Base-by-base conservation (phyloP, 495 filamentous ascomycete genomes). In the Antarctomyces pellizariae region DNA sequence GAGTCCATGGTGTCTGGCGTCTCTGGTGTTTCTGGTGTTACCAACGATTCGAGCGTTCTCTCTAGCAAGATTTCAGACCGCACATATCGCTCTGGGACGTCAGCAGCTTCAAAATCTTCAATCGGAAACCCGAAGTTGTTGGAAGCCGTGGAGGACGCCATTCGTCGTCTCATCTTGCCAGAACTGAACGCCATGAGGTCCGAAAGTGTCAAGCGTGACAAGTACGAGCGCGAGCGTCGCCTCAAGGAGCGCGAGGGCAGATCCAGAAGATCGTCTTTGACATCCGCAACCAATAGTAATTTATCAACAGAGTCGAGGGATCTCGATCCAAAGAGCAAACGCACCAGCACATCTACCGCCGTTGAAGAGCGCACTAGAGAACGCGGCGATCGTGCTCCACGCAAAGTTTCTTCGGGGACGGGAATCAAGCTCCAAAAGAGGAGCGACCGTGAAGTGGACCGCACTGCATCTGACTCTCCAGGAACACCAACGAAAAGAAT, bases 101-200 rank as follows among this genome's bases (percentile, higher is more conserved):
- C 79, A 13, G 76, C 69, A 29, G 78, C 80, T 4, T 86, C 78
- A 0, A 77, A 69, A 29, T 78, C 80, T 4, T 86, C 78, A 0
- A 72, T 91, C 48, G 93, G 89, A 49, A 93, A 97, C 43, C 84
- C 84, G 0, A 89, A 77, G 35, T 50, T 97, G n/a, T 62, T 95
- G 3, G 78, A 89, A 44, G 83, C 82, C 0, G 84, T 97, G 5
- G 84, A 95, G 48, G 84, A 93, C 53, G 80, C 86, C 12, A 95
- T 97, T 36, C 72, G 76, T 26, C 65, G 83, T 23, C 54, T 95
- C 25, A 91, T 95, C 26, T 50, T 95, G 1, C 89, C 86, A 0
- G 84, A 97, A 44, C 57, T 97, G 24, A 79, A 78, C 28, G 77
- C 77, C 16, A 56, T 95, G 24, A 93, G 91, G 49, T 67, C 77